Evolutionary conservation across 495 filamentous ascomycete genomes (phyloP).

Genomic region (Penicillium robsamsonii): DNA sequence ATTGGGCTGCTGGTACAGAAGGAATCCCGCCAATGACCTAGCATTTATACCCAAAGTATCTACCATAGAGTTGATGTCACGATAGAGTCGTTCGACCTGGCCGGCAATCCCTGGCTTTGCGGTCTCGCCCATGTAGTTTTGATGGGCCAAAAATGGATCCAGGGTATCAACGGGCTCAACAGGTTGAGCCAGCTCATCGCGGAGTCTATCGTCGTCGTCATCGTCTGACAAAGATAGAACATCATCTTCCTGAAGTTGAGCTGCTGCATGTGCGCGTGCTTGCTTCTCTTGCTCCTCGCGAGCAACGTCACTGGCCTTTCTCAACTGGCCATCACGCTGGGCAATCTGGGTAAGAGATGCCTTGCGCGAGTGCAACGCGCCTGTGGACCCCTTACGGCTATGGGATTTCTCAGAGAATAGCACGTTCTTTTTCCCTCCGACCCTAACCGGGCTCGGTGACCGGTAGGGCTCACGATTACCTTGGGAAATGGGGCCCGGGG

Average conservation of each 20-base stretch:
- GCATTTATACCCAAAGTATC: constrained; percentile 88
- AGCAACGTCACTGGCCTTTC: constrained; percentile 25
- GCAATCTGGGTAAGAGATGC: constrained; percentile 38
- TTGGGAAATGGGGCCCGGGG: constrained; percentile 44
- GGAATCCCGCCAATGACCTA: constrained; percentile 68
- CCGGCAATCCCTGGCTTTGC: constrained; percentile 62
- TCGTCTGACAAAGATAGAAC: constrained; percentile 52
- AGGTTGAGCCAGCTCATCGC: constrained; percentile 53
- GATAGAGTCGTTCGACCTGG: constrained; percentile 81
- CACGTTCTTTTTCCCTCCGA: constrained; percentile 42
- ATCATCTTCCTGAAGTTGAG: constrained; percentile 42
- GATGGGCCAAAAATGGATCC: constrained; percentile 64
- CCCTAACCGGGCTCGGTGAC: constrained; percentile 76
- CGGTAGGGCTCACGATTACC: constrained; percentile 57
- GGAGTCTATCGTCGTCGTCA: constrained; percentile 61
- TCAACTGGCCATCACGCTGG: constrained; percentile 30
- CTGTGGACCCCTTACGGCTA: constrained; percentile 49
- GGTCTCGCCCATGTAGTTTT: constrained; percentile 62
- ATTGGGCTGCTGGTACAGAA: constrained; percentile 53
- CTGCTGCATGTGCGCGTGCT: constrained; percentile 26
- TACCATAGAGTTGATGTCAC: constrained; percentile 95
- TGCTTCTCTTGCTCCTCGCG: constrained; percentile 38
- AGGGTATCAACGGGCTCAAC: constrained; percentile 53
- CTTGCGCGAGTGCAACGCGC: constrained; percentile 40
- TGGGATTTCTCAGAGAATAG: constrained; percentile 46